phyloP scores from a whole-genome alignment of 306 rosid species.

The Senna siamea region DNA sequence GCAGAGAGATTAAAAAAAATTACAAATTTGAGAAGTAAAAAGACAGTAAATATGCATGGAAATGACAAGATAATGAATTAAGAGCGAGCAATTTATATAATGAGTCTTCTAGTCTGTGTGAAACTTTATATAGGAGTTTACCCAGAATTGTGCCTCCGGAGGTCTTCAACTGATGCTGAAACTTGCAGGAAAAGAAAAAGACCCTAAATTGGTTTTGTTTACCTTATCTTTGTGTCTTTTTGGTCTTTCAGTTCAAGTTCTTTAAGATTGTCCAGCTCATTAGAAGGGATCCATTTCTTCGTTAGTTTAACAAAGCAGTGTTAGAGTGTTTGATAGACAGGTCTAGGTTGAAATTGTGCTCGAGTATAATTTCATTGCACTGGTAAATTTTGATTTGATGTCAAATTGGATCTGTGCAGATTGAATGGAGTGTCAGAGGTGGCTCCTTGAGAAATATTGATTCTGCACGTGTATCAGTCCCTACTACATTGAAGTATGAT shows the following conservation, averaged over 20 bases:
- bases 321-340: conserved; percentile 16
- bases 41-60: too few species aligned
- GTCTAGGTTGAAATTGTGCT: conserved; percentile 33
- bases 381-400: conserved; percentile 29
- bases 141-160: too few species aligned
- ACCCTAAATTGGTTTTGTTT: not conserved
- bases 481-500: conserved; percentile 77
- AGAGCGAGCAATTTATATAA: too few species aligned
- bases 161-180: too few species aligned
- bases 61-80: too few species aligned
- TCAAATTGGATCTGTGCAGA: conserved; percentile 55
- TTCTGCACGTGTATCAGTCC: conserved; percentile 92
- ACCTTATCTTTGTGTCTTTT: not conserved
- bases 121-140: too few species aligned
- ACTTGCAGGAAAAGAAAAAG: not conserved
- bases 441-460: conserved; percentile 83
- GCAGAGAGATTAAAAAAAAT: too few species aligned
- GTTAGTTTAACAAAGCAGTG: not conserved
- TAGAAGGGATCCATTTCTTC: not conserved
- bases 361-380: conserved; percentile 22
- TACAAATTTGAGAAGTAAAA: too few species aligned
- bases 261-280: not conserved
- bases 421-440: conserved; percentile 86
- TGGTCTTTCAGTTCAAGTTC: not conserved
- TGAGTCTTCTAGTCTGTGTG: too few species aligned